These are phyloP conservation scores for Massarina eburnea DNA, from an alignment of 2,329 filamentous ascomycete genomes.

Conservation along the genomic window DNA sequence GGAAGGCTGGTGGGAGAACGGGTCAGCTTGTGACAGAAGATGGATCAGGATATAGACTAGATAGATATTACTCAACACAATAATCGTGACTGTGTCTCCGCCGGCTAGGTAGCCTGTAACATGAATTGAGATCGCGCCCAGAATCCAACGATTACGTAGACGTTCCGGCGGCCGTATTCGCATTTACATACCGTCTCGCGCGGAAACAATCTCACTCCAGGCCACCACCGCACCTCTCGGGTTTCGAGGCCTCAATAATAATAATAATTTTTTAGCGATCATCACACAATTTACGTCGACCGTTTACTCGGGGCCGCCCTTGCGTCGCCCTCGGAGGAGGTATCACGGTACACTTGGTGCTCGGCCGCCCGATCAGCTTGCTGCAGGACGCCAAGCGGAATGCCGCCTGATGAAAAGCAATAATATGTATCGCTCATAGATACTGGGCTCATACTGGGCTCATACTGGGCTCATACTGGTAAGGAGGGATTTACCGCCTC, in stretches of 20 bases:
- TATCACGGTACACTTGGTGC: constrained; percentile 36
- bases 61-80: neutral
- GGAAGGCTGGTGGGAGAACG: neutral
- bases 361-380: constrained; percentile 17
- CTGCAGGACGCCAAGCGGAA: constrained; percentile 22
- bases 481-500: constrained; percentile 11
- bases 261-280: constrained; percentile 16
- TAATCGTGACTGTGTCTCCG: neutral
- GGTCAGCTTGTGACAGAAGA: neutral
- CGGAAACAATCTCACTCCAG: neutral
- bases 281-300: constrained; percentile 20
- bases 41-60: neutral
- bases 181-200: neutral
- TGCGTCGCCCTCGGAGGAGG: constrained; percentile 22
- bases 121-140: too few species aligned
- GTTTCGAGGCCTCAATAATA: constrained; percentile 2
- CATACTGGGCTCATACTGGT: too few species aligned
- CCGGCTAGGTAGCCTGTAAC: neutral
- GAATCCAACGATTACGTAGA: neutral
- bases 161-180: neutral
- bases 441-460: too few species aligned
- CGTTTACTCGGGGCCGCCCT: constrained; percentile 27
- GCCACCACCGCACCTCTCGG: neutral
- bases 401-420: constrained; percentile 32
- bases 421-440: constrained; percentile 19